Evolutionary conservation across 2,329 filamentous ascomycete genomes (phyloP).

Genomic region (Blumeriella jaapii): DNA sequence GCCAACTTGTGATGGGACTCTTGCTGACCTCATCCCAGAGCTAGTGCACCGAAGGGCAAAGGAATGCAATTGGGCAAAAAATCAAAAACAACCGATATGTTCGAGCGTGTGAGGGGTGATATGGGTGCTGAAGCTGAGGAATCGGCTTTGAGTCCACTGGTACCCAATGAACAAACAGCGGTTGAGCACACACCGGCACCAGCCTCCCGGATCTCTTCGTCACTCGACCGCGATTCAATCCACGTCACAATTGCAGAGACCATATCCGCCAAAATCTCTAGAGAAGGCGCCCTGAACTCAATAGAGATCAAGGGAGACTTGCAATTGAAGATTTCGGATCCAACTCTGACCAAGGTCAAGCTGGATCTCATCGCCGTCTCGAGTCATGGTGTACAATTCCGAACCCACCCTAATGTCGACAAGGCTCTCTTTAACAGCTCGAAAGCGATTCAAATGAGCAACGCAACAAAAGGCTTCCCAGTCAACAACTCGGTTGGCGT

Average conservation of each 20-base stretch:
- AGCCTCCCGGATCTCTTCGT: conserved; percentile 50
- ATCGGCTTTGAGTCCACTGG: conserved; percentile 48
- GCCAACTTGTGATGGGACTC: neutral
- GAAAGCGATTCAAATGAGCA: conserved; percentile 82
- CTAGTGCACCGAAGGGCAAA: conserved; percentile 71
- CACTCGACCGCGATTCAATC: conserved; percentile 70
- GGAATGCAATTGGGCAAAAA: conserved; percentile 99
- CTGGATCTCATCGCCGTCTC: conserved; percentile 66
- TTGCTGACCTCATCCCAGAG: conserved; percentile 31
- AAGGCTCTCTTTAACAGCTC: conserved; percentile 72
- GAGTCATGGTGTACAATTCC: conserved; percentile 79
- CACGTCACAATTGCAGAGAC: conserved; percentile 80
- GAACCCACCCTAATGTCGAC: conserved; percentile 94
- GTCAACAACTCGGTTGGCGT: conserved; percentile 90
- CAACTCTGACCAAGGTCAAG: conserved; percentile 83
- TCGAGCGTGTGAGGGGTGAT: conserved; percentile 86
- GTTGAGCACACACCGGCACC: conserved; percentile 37
- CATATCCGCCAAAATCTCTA: conserved; percentile 80
- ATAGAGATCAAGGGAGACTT: conserved; percentile 87
- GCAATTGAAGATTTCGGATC: conserved; percentile 79
- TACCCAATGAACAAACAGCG: conserved; percentile 39
- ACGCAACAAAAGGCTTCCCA: conserved; percentile 78
- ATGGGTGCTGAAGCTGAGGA: conserved; percentile 80
- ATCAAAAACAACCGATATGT: conserved; percentile 94
- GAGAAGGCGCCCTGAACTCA: conserved; percentile 77